Conservation (phyloP, 2,329 filamentous ascomycete genomes). For the Zelopaecilomyces penicillatus region DNA sequence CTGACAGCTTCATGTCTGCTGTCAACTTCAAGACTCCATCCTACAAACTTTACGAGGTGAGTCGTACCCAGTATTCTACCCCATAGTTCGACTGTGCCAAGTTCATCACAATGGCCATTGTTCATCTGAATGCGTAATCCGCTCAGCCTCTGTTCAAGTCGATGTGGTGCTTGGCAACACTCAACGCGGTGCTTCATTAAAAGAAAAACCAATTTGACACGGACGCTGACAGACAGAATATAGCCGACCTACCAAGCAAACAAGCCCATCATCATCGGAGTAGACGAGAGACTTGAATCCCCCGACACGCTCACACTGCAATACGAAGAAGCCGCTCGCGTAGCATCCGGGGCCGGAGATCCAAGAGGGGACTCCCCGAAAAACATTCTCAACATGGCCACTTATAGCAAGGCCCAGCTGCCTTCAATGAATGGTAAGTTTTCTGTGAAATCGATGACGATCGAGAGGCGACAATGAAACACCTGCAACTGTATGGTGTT, state of each 20-base stretch:
- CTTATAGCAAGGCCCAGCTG: conserved; percentile 69
- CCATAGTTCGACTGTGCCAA: conserved; percentile 16
- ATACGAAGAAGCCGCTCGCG: conserved; percentile 48
- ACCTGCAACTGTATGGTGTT: too few species aligned
- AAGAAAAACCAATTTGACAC: conserved; percentile 4
- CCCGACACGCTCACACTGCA: conserved; percentile 48
- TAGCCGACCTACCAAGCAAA: conserved; percentile 47
- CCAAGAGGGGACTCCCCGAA: conserved; percentile 48
- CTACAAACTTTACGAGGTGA: conserved; percentile 54
- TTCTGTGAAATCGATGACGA: not conserved
- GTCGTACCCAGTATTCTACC: conserved; percentile 28
- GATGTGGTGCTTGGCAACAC: too few species aligned
- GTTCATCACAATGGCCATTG: conserved; percentile 1
- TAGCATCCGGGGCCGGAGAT: conserved; percentile 41
- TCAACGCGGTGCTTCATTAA: conserved; percentile 11
- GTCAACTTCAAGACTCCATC: conserved; percentile 46
- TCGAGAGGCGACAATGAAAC: too few species aligned
- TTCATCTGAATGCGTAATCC: conserved; percentile 5
- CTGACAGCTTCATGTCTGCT: conserved; percentile 48
- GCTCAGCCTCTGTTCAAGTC: conserved; percentile 3
- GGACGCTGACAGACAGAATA: conserved; percentile 15
- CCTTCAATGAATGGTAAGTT: conserved; percentile 75
- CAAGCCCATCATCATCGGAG: conserved; percentile 46
- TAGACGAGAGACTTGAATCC: conserved; percentile 48
- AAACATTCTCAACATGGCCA: conserved; percentile 29